Evolutionary conservation across 2,329 filamentous ascomycete species (phyloP), one percentile per base, ranked within the genome.

Genomic region (Colletotrichum horii): DNA sequence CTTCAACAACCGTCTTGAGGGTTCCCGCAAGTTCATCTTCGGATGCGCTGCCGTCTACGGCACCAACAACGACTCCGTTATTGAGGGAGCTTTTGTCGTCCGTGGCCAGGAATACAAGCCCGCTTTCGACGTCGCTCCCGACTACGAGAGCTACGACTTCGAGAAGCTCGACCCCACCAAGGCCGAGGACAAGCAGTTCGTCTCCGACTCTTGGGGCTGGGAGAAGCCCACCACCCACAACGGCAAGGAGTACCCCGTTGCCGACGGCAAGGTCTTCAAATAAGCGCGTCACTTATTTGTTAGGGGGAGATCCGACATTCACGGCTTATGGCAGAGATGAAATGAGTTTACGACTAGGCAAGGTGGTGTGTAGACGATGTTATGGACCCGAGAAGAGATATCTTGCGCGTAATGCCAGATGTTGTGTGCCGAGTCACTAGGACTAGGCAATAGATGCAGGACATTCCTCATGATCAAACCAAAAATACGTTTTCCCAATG

Each of bases 261-360:
- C 94, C 84, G 94, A 95, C 83, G 97, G 97, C 86, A 98, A 98
- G 93, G 96, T 98, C 86, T 98, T 98, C 94, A 98, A 98, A 92
- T 98, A 98, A 92, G 83, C 80, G 77, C 78, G 76, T 80, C 22
- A 52, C 69, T 69, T 61, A 62, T 26, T 32, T 70, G n/a, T 60
- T 65, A 52, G 60, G 69, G 70, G 75, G 72, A 65, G 70, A 76
- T 67, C 56, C 67, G 61, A 83, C 80, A 81, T 82, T 83, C 79
- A 83, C 80, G 80, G 80, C 76, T 82, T 77, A 83, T 79, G 82
- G 77, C 70, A 77, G 76, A 70, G 80, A 81, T 83, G 80, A 80
- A 76, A 80, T 75, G 79, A 78, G 75, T 77, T 78, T 76, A 78
- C 77, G 77, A 78, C 30, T 67, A 75, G 72, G 71, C 67, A 70